A percentile compares a stretch with the other conserved stretches of the same genome.
These are phyloP conservation scores for Fusarium sp. DNA, from an alignment of 2,329 filamentous ascomycete genomes.

Conservation along the genomic window DNA sequence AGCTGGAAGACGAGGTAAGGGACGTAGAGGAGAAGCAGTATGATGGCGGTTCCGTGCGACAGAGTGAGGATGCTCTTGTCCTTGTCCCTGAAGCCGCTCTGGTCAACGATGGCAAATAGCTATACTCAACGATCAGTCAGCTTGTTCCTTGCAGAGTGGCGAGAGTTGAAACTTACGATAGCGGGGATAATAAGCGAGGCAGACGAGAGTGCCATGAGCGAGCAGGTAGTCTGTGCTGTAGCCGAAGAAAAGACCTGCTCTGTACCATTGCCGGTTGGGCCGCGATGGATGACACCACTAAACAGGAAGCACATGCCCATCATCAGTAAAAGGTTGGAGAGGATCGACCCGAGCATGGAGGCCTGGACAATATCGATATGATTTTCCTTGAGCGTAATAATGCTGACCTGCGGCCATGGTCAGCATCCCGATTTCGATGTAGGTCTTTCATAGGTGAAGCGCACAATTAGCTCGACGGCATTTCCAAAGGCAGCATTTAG, in stretches of 20 bases:
- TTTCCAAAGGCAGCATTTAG: slow-evolving; percentile 85
- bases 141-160: background rate
- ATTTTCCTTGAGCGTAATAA: slow-evolving; percentile 62
- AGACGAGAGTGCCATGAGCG: background rate
- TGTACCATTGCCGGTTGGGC: background rate
- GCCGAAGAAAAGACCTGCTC: background rate
- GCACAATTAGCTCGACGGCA: slow-evolving; percentile 81
- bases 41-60: background rate
- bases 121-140: background rate
- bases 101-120: background rate
- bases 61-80: background rate
- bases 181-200: background rate
- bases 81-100: background rate
- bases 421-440: slow-evolving; percentile 1
- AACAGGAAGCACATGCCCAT: background rate
- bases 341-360: no score
- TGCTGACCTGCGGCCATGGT: slow-evolving; percentile 75
- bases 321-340: background rate
- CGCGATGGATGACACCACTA: background rate
- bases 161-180: background rate
- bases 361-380: no score
- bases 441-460: slow-evolving; percentile 36
- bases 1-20: no score
- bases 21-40: background rate
- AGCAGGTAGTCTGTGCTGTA: background rate